Base-by-base conservation (phyloP, 2,329 filamentous ascomycete species). In the Fusarium liriodendri region DNA sequence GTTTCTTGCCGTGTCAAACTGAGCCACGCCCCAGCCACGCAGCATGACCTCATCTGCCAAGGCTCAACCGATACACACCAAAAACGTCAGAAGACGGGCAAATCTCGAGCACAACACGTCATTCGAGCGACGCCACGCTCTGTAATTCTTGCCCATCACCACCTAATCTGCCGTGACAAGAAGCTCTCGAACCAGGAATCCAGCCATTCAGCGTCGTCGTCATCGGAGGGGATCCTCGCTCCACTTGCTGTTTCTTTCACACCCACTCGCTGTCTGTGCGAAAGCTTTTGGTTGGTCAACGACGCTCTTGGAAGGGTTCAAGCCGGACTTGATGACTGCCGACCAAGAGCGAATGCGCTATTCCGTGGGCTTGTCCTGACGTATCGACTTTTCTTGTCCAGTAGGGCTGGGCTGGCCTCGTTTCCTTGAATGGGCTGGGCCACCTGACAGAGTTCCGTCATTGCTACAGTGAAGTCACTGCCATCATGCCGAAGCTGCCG, bases 171-270 rank as follows among this genome's bases (percentile, higher is more conserved):
- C 61, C 8, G 32, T 52, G 32, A 50, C 64, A 33, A 29, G 27
- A 67, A 59, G 42, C 67, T 37, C 38, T 27, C 18, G n/a, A 40
- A 40, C 22, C 40, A 59, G 66, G 66, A 66, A 66, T 62, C 50
- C 40, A 74, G 61, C 71, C 71, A 74, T 69, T 74, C 71, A 72
- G 42, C n/a, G 61, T 63, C 47, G 72, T 74, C 69, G 72, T 75
- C 71, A 74, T 61, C 45, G 71, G 58, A 61, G 64, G 25, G 71
- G 64, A 64, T 42, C n/a, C 18, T 68, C 50, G 40, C 71, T 37
- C 52, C 32, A 32, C 32, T 14, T 55, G 6, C 5, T 22, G 40
- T 16, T 6, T 45, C 42, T 25, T 38, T 25, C 58, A 66, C 69
- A 45, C 54, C 52, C 25, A 45, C 42, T 29, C 37, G 11, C n/a